Evolutionary conservation across 1,284 basidiomycete genomes (phyloP), one percentile per base, ranked within the genome.

Genomic region (Cryptococcus sp.): DNA sequence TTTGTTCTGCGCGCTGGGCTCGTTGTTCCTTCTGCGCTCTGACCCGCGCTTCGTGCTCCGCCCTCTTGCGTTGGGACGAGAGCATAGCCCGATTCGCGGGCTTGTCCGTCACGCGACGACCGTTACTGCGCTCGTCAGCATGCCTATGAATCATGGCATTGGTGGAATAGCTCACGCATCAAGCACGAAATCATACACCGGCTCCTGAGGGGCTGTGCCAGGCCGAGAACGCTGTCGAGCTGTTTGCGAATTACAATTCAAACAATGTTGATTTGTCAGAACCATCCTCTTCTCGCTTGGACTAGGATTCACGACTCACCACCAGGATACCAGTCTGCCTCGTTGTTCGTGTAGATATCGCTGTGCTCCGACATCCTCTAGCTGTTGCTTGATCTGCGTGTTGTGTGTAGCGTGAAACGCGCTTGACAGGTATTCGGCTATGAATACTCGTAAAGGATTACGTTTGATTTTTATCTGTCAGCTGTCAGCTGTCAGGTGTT

Each of bases 71-170:
- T 46, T 76, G 70, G 34, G 66, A 60, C 5, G 63, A 55, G 11
- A 79, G 64, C 39, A 75, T 67, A 4, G 73, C 66, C 29, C 54
- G 87, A 54, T 77, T 93, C 17, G 88, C 88, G 8, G 80, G 78
- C 46, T 82, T 93, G 29, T 75, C 88, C 15, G 82, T 85, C 37
- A 80, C 82, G 3, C 86, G 84, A 5, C 82, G 80, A 57, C 81
- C 78, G 20, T 88, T 88, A 0, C 81, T 90, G 38, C 37, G 29
- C 11, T 10, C 3, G 17, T 52, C 8, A 22, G 26, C n/a, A 40
- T 15, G 20, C 16, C 44, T 16, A 54, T 39, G 3, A 49, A 17
- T 34, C 10, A 25, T 16, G 39, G 52, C 40, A 40, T 16, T 44
- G 29, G 20, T 4, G 29, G 45, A 38, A 16, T 5, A 6, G 63